Evolutionary conservation across 2,329 filamentous ascomycete genomes (phyloP).

Genomic region (Penicillium sclerotiorum): DNA sequence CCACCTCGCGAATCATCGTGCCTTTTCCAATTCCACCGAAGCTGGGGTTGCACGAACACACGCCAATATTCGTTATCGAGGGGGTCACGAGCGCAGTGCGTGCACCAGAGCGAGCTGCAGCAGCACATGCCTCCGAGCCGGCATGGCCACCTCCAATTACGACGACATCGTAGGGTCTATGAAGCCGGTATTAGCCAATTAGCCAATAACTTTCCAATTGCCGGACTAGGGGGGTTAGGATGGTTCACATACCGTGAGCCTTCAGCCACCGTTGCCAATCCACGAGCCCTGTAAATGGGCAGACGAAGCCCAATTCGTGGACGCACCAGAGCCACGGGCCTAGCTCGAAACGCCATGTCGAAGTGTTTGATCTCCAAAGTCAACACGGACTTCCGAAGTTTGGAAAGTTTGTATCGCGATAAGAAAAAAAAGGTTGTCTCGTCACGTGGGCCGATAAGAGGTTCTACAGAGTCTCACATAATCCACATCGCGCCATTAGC

Average conservation of each 20-base stretch:
- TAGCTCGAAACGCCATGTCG: conserved; percentile 39
- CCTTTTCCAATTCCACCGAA: conserved; percentile 99
- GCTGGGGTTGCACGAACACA: conserved; percentile 95
- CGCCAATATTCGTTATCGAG: conserved; percentile 82
- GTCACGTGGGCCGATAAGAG: conserved; percentile 19
- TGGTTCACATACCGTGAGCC: conserved; percentile 40
- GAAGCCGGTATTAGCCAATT: background rate
- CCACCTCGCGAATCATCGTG: conserved; percentile 91
- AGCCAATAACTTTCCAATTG: background rate
- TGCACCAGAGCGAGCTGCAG: conserved; percentile 84
- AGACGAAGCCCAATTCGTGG: conserved; percentile 29
- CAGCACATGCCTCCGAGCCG: conserved; percentile 89
- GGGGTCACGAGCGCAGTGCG: conserved; percentile 89
- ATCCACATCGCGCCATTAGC: conserved; percentile 29
- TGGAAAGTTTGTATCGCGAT: conserved; percentile 13
- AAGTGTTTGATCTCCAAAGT: background rate
- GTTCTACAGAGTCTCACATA: conserved; percentile 15
- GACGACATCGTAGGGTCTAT: conserved; percentile 81
- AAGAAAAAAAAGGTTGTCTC: conserved; percentile 21
- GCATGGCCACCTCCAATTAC: conserved; percentile 96
- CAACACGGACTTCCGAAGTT: background rate
- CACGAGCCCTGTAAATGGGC: conserved; percentile 26
- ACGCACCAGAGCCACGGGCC: conserved; percentile 31
- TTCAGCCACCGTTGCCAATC: conserved; percentile 44
- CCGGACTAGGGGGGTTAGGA: too few relatives aligned